Conservation (phyloP, 345 rosid genomes). For the Populus euphratica region DNA sequence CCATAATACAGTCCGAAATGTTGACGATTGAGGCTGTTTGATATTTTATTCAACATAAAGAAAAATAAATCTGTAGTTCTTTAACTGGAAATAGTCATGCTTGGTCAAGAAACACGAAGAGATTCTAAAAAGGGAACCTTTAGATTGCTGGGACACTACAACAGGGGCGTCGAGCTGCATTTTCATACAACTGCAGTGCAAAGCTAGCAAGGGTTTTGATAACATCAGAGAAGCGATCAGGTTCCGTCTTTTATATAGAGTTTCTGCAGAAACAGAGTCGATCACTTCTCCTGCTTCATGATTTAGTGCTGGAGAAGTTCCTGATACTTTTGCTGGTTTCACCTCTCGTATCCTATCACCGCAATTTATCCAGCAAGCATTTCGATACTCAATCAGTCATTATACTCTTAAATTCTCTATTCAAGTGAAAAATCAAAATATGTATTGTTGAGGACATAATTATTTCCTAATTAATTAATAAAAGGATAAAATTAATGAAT, state of each 20-base stretch:
- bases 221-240: conserved; percentile 58
- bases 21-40: neutral
- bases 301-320: conserved; percentile 18
- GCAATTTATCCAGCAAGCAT: neutral
- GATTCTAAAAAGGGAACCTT: neutral
- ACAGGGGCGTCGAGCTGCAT: conserved; percentile 80
- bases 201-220: conserved; percentile 72
- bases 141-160: conserved; percentile 21
- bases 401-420: no score
- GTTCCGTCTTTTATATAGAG: conserved; percentile 28
- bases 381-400: neutral
- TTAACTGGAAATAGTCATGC: neutral
- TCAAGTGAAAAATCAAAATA: no score
- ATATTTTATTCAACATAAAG: neutral
- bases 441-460: no score
- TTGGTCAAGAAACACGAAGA: conserved; percentile 12
- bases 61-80: no score
- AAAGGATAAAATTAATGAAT: no score
- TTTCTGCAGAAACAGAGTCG: conserved; percentile 17
- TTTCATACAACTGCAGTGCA: conserved; percentile 59
- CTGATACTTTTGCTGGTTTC: conserved; percentile 50
- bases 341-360: conserved; percentile 49
- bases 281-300: conserved; percentile 21
- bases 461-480: no score
- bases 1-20: neutral